Evolutionary conservation across 371 early-diverging fungal genomes (phyloP).

Genomic region (Rhizopus delemar): DNA sequence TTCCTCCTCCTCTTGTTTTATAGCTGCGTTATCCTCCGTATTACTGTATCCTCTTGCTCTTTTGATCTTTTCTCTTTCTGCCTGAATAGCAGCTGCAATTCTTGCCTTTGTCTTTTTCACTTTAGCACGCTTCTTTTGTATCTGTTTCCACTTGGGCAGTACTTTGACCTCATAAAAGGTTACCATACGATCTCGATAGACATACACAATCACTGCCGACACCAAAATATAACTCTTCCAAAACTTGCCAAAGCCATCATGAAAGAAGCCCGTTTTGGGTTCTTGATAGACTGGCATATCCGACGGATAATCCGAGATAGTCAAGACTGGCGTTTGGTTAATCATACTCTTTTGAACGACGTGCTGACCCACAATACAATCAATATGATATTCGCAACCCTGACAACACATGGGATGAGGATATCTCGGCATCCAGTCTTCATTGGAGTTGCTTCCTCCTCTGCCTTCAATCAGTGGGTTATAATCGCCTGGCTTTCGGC

Average conservation of each 20-base stretch:
- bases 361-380: conserved; percentile 38
- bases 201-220: conserved; percentile 24
- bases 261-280: conserved; percentile 24
- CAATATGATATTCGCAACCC: conserved; percentile 40
- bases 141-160: conserved; percentile 22
- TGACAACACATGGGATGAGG: conserved; percentile 31
- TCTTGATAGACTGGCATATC: conserved; percentile 4
- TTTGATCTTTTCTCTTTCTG: conserved; percentile 20
- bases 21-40: conserved; percentile 9
- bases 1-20: conserved; percentile 5
- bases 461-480: conserved; percentile 17
- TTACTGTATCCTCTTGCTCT: conserved; percentile 2
- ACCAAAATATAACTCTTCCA: conserved; percentile 42
- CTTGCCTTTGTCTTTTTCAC: conserved; percentile 22
- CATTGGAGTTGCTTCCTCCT: background rate
- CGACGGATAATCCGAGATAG: background rate
- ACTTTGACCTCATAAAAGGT: conserved; percentile 25
- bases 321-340: conserved; percentile 4
- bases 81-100: conserved; percentile 20
- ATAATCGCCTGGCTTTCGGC: conserved; percentile 27
- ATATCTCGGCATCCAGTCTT: conserved; percentile 16
- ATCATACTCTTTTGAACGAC: conserved; percentile 14
- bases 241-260: conserved; percentile 34
- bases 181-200: conserved; percentile 25
- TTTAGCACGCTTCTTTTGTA: conserved; percentile 23